These are phyloP conservation scores for Globisporangium mamillatum DNA, from an alignment of 352 stramenopile species.

Conservation along the genomic window DNA sequence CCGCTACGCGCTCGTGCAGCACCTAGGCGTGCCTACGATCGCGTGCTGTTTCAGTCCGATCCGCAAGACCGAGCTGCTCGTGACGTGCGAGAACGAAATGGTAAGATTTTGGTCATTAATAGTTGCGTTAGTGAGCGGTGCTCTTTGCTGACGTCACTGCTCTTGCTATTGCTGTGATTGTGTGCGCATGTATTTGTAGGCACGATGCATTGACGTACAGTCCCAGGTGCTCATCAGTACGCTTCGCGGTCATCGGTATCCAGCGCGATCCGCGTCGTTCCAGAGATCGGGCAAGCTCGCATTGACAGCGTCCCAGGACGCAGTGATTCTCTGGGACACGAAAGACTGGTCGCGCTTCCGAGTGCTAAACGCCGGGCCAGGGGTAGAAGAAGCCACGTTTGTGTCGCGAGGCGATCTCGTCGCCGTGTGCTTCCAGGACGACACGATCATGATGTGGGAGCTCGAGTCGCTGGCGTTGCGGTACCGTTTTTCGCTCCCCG, in stretches of 20 bases:
- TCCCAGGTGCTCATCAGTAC: slow-evolving; percentile 75
- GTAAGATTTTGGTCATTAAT: slow-evolving; percentile 19
- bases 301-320: slow-evolving; percentile 72
- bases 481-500: slow-evolving; percentile 67
- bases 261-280: slow-evolving; percentile 58
- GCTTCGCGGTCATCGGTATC: slow-evolving; percentile 59
- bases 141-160: neutral
- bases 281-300: slow-evolving; percentile 69
- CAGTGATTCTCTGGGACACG: slow-evolving; percentile 83
- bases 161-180: neutral
- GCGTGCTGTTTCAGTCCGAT: slow-evolving; percentile 70
- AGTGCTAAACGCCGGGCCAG: slow-evolving; percentile 72
- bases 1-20: slow-evolving; percentile 69
- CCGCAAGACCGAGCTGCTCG: slow-evolving; percentile 69
- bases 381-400: slow-evolving; percentile 65
- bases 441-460: slow-evolving; percentile 88
- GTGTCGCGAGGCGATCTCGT: slow-evolving; percentile 59
- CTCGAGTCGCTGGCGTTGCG: slow-evolving; percentile 67
- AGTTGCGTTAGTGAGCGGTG: neutral
- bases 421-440: slow-evolving; percentile 78
- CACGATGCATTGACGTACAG: slow-evolving; percentile 73
- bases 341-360: slow-evolving; percentile 81
- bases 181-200: slow-evolving; percentile 20
- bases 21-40: slow-evolving; percentile 55
- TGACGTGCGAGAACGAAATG: slow-evolving; percentile 82